Base-by-base conservation (phyloP, 345 rosid species). In the Noccaea bulbosa region DNA sequence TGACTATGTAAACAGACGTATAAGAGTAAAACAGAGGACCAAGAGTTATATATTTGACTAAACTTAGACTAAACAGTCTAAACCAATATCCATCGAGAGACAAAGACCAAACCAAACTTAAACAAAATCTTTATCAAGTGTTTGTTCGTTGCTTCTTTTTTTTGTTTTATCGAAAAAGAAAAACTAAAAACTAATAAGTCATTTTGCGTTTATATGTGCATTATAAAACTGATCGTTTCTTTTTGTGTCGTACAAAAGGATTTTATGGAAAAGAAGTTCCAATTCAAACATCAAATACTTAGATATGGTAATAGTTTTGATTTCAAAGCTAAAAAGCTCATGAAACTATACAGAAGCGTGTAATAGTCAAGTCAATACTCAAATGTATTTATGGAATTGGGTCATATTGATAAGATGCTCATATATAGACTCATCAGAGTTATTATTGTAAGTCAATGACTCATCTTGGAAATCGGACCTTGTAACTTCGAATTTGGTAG, bases 71-170 rank as follows among this genome's bases (percentile, higher is more conserved):
- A 5, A 20, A 20, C 4, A 27, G 30, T 27, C 30, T 27, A 35
- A 9, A 35, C n/a, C 44, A 16, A 35, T 55, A 32, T 53, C 6
- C 34, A 4, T 34, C 8, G 12, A 53, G 15, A 69, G 17, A 46
- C 47, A 47, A 39, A 72, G 70, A 72, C 65, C 56, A 62, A 62
- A 68, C 68, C 44, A 63, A 47, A 54, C 35, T 4, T 56, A 44
- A 10, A 24, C 0, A 17, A 17, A 17, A 1, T 53, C 41, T 45
- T 46, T 20, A 48, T n/a, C 30, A 40, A 41, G 4, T 22, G 49
- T 45, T 52, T 27, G 4, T 38, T 43, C 47, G 32, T 33, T 70
- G 35, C 11, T 24, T 24, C 30, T 24, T 24, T 24, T 24, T 2
- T 24, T 24, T 22, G 1, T 24, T 7, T 27, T 27, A 1, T 39